phyloP scores from a whole-genome alignment of 169 alveolate genomes.

The Cryptosporidium andersoni region DNA sequence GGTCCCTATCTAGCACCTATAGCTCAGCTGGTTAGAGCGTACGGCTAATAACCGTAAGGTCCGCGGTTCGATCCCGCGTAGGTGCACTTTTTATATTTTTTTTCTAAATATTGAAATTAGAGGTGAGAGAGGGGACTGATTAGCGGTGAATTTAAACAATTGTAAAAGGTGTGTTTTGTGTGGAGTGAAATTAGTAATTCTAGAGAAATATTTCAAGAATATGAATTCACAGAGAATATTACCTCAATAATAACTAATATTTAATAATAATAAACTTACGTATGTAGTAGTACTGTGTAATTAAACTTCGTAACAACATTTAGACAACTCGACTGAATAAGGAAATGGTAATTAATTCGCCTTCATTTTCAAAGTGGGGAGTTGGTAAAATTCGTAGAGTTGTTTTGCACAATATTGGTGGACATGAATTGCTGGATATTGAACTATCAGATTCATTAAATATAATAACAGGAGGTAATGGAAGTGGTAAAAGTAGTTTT shows the following conservation, averaged over 20 bases:
- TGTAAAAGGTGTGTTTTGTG: no score
- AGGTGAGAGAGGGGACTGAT: no score
- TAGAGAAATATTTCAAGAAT: no score
- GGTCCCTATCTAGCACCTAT: conserved; percentile 77
- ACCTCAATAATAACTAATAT: no score
- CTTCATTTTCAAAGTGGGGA: conserved; percentile 6
- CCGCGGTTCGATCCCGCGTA: conserved; percentile 98
- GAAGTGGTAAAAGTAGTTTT: conserved; percentile 68
- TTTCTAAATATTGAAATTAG: no score
- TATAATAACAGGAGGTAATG: conserved; percentile 65
- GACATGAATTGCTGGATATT: conserved; percentile 60
- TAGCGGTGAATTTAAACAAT: no score
- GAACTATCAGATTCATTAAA: conserved; percentile 19
- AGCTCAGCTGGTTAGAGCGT: conserved; percentile 98
- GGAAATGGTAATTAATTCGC: background rate
- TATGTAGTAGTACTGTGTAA: background rate
- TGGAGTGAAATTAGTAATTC: no score
- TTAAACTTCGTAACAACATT: background rate
- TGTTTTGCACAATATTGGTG: conserved; percentile 43
- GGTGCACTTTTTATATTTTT: conserved; percentile 75
- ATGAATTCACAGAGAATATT: no score
- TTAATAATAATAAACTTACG: no score
- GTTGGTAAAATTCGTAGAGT: conserved; percentile 49
- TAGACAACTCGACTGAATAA: background rate
- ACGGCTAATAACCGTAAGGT: conserved; percentile 97